phyloP scores from a whole-genome alignment of 2,329 filamentous ascomycete genomes.

The Pyricularia pennisetigena region DNA sequence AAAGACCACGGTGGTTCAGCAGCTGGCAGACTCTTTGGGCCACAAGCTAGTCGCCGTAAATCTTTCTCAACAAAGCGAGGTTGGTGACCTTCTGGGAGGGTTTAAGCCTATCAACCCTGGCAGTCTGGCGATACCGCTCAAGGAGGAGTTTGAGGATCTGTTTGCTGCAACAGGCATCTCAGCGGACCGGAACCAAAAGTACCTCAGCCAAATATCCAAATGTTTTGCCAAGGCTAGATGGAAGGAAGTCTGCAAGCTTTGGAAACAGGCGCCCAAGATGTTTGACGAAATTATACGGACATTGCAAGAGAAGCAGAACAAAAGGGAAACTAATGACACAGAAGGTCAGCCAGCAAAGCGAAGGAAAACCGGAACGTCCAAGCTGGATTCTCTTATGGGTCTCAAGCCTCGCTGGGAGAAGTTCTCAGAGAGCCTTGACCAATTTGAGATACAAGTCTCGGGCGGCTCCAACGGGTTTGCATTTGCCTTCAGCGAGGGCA shows the following conservation, averaged over 20 bases:
- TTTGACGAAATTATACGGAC: conserved; percentile 61
- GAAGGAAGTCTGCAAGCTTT: conserved; percentile 75
- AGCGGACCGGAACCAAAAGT: conserved; percentile 75
- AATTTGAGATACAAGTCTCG: conserved; percentile 72
- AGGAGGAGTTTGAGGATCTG: conserved; percentile 87
- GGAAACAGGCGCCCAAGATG: conserved; percentile 83
- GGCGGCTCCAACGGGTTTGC: conserved; percentile 69
- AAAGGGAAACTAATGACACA: conserved; percentile 6
- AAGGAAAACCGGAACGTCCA: conserved; percentile 50
- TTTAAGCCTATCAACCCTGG: conserved; percentile 94
- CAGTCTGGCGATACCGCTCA: conserved; percentile 76
- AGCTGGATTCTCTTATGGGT: conserved; percentile 51
- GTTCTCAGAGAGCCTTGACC: conserved; percentile 64
- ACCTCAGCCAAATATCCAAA: conserved; percentile 71
- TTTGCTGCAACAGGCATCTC: conserved; percentile 82
- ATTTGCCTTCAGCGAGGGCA: conserved; percentile 93
- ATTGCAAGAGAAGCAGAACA: conserved; percentile 34
- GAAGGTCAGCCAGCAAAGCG: conserved; percentile 56
- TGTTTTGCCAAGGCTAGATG: conserved; percentile 76
- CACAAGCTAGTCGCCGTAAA: conserved; percentile 90
- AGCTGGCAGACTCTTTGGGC: conserved; percentile 74
- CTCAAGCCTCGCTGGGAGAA: conserved; percentile 64
- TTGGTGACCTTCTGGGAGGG: conserved; percentile 86
- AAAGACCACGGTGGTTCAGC: conserved; percentile 94
- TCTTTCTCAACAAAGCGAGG: conserved; percentile 94